Evolutionary conservation across 2,329 filamentous ascomycete species (phyloP), one percentile per base, ranked within the genome.

Genomic region (Monilinia vaccinii-corymbosi): DNA sequence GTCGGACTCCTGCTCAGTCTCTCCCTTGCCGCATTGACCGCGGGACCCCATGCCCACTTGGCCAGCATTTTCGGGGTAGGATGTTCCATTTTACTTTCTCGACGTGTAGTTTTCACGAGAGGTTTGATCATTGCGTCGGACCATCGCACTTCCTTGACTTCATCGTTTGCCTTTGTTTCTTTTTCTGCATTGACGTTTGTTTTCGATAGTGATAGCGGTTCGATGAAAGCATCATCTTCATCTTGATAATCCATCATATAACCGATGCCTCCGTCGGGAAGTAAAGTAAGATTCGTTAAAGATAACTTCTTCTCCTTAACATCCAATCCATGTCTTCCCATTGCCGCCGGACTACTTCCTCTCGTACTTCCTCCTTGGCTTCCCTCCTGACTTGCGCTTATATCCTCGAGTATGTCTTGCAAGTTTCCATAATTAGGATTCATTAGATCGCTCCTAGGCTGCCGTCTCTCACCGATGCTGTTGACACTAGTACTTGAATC

Each of bases 61-160:
- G 62, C 61, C 31, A 64, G 65, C 9, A 64, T 65, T n/a, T 46
- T 51, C 3, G 67, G 67, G 28, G 49, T 63, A 2, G 67, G 66
- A 53, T 66, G 64, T 45, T 68, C 56, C 60, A 68, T 65, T 38
- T 63, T 64, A 28, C 63, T 65, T 31, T 67, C 66, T 11, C 61
- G 48, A 10, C 65, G 48, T 1, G 63, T 56, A 0, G 40, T 52
- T 44, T 48, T 60, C 7, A 53, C 40, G 11, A 36, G 25, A 3
- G 65, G 49, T 44, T 65, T 65, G 1, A 31, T n/a, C 65, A 68
- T 68, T 7, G 62, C 63, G 8, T 64, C 62, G 0, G 63, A 64
- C 66, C 67, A 68, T 36, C 63, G 38, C 1, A 32, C 56, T 10
- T 44, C 45, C 18, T 45, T 59, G 7, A 21, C n/a, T 0, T 46